Base-by-base conservation (phyloP, 176 grass and related monocot species). In the Ensete ventricosum region DNA sequence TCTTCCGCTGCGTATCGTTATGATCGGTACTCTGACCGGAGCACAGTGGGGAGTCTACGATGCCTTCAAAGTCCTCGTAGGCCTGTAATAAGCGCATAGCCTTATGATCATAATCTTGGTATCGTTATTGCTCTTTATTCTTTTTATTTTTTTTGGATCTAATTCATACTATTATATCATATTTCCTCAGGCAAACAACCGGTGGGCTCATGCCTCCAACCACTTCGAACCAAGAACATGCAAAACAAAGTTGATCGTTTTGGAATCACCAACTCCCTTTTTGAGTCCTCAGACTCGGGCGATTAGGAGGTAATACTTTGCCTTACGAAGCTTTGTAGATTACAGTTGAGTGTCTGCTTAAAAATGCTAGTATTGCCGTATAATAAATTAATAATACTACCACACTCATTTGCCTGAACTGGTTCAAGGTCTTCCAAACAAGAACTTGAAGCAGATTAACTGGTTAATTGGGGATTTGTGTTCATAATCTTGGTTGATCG, bases 21-120 rank as follows among this genome's bases (percentile, higher is more conserved):
- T 97, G 94, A 79, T 93, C 0, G 94, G 94, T 21, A 82, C 88
- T 26, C 83, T 97, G 20, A 89, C 94, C 8, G 94, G 90, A 85
- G 88, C 78, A 0, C 94, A 93, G 52, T 97, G 94, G 94, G 83
- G 81, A 81, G 52, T 85, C 14, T 97, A 97, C 29, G 90, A 97
- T 43, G 76, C 93, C 0, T 97, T 93, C 53, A 96, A 92, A 90
- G 81, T 96, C 9, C 84, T 80, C 9, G 65, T 88, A 78, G 89
- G 89, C 49, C 69, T 92, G 89, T 92, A 92, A 85, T 92, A 92
- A 85, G 87, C 82, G 49, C 26, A 23, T 64, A 54, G 14, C 57
- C 6, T 60, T 57, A 21, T 48, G 12, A 50, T 54, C 54, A 17
- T 1, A n/a, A 64, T 16, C 4, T 20, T 14, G 9, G 1, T 13